Evolutionary conservation across 176 grass and related monocot species (phyloP).

Genomic region (Cenchrus purpureus): DNA sequence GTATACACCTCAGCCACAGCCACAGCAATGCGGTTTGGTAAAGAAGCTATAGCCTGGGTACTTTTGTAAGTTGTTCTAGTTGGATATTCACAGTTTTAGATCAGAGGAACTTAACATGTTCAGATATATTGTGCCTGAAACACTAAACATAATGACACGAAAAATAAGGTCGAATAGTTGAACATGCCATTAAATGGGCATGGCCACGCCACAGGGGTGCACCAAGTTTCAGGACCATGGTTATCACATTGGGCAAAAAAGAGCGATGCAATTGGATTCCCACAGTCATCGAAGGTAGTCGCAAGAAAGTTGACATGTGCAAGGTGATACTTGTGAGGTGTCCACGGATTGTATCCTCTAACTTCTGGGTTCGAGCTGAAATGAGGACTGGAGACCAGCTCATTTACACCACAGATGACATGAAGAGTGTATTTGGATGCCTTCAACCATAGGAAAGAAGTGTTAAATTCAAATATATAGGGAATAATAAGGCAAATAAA

Average conservation of each 20-base stretch:
- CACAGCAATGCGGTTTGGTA: no score
- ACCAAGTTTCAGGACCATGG: no score
- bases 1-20: no score
- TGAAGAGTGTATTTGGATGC: neutral
- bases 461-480: neutral
- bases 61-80: neutral
- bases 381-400: neutral
- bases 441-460: neutral
- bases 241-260: constrained; percentile 31
- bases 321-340: neutral
- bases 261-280: neutral
- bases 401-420: constrained; percentile 31
- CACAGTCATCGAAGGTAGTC: neutral
- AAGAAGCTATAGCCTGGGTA: no score
- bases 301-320: constrained; percentile 31
- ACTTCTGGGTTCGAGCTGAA: neutral
- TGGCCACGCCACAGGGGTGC: no score
- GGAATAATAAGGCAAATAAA: neutral
- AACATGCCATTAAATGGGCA: no score
- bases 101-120: neutral
- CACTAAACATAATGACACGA: neutral
- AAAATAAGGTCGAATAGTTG: no score
- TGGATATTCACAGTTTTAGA: neutral
- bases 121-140: neutral
- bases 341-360: neutral